A percentile compares a stretch with the other conserved stretches of the same genome.
Conservation (phyloP, 768 basidiomycete species). For the Psilocybe sp. region DNA sequence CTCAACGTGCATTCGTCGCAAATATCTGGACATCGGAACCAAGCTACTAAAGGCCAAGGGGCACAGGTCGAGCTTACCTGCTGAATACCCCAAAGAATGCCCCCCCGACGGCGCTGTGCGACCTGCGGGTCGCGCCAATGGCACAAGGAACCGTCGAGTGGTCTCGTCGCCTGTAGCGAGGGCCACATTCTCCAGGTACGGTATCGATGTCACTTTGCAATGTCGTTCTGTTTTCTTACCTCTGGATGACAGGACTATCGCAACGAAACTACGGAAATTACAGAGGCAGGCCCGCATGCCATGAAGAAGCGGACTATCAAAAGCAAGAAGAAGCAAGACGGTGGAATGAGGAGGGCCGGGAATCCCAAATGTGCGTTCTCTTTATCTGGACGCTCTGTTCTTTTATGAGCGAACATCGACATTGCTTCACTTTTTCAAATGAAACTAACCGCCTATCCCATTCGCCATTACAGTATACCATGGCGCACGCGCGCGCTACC, state of each 20-base stretch:
- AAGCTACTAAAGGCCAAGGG: too few species aligned
- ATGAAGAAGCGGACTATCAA: slow-evolving; percentile 68
- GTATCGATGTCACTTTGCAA: neutral
- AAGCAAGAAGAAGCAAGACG: slow-evolving; percentile 50
- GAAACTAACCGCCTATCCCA: too few species aligned
- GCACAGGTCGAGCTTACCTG: too few species aligned
- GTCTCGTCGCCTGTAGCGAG: slow-evolving; percentile 83
- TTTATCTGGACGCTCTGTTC: neutral
- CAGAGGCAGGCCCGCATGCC: slow-evolving; percentile 57
- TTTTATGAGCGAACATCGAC: too few species aligned
- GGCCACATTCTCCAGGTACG: slow-evolving; percentile 87
- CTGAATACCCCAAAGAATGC: slow-evolving; percentile 36
- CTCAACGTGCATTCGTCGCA: too few species aligned
- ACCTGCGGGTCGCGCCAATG: slow-evolving; percentile 84
- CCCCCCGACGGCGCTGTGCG: slow-evolving; percentile 62
- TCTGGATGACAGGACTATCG: slow-evolving; percentile 63
- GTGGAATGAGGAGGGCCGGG: slow-evolving; percentile 41
- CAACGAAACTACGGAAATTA: slow-evolving; percentile 73
- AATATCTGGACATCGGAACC: too few species aligned
- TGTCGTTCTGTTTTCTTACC: neutral
- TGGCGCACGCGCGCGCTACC: slow-evolving; percentile 72
- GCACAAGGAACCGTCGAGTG: slow-evolving; percentile 82
- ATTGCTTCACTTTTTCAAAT: too few species aligned
- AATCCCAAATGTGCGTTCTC: slow-evolving; percentile 51
- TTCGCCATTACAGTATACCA: slow-evolving; percentile 63